phyloP scores from a whole-genome alignment of 768 basidiomycete species.

The Melanogaster broomeanus region DNA sequence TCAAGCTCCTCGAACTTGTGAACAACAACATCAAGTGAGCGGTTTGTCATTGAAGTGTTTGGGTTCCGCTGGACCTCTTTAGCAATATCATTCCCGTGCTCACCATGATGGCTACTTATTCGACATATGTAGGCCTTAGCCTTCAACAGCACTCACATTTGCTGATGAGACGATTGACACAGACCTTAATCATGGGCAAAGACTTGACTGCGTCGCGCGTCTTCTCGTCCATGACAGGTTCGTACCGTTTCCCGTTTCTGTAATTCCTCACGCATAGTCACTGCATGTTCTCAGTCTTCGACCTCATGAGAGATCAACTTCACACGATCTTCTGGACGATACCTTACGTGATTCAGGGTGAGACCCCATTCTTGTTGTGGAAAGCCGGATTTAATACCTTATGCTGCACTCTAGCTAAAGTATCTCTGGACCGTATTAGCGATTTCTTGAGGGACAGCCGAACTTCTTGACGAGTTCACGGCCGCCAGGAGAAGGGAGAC shows the following conservation, averaged over 20 bases:
- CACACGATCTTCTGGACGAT: constrained; percentile 33
- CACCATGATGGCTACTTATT: constrained; percentile 67
- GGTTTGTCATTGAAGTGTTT: background rate
- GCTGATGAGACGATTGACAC: background rate
- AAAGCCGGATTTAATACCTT: no score
- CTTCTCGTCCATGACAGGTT: constrained; percentile 40
- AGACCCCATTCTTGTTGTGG: constrained; percentile 21
- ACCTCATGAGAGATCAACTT: constrained; percentile 56
- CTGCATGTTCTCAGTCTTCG: constrained; percentile 46
- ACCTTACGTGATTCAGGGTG: constrained; percentile 27
- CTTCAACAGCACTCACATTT: no score
- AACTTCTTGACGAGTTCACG: constrained; percentile 12
- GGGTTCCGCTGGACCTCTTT: background rate
- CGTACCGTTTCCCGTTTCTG: background rate
- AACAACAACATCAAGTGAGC: constrained; percentile 33
- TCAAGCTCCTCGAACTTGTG: constrained; percentile 49
- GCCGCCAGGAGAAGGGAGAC: background rate
- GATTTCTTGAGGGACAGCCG: constrained; percentile 40
- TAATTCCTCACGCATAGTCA: background rate
- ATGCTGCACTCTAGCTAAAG: constrained; percentile 43
- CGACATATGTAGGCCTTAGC: constrained; percentile 48
- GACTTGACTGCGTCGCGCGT: constrained; percentile 32
- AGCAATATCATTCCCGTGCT: constrained; percentile 63
- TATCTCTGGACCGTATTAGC: constrained; percentile 62
- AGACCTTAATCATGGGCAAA: constrained; percentile 17